Evolutionary conservation across 495 filamentous ascomycete species (phyloP).

Genomic region (Paragyromitra xinjiangensis): DNA sequence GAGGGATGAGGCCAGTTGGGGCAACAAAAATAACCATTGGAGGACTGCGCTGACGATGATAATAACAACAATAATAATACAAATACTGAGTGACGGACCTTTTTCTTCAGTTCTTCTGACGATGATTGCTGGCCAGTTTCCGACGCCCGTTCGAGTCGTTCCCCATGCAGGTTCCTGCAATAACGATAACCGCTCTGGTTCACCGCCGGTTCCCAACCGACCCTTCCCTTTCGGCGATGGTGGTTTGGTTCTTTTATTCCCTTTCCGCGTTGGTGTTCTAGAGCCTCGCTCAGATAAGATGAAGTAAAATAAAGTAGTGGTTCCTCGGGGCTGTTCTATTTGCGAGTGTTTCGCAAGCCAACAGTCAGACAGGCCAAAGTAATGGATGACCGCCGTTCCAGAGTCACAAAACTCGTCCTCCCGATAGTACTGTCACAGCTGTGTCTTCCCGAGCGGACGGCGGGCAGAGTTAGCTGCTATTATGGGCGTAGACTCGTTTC

Average conservation of each 20-base stretch:
- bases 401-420: conserved; percentile 17
- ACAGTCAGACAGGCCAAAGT: conserved; percentile 30
- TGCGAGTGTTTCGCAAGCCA: conserved; percentile 36
- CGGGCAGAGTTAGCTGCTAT: conserved; percentile 11
- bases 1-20: conserved; percentile 24
- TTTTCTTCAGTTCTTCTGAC: conserved; percentile 20
- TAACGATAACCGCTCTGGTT: conserved; percentile 20
- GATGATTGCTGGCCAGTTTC: conserved; percentile 21
- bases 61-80: conserved; percentile 30
- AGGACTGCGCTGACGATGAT: conserved; percentile 6
- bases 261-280: no score
- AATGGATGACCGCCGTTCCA: conserved; percentile 39
- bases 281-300: conserved; percentile 13
- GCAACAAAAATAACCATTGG: neutral
- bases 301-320: conserved; percentile 19
- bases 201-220: neutral
- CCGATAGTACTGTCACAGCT: conserved; percentile 7
- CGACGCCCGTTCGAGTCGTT: conserved; percentile 17
- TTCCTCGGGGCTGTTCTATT: conserved; percentile 32
- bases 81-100: conserved; percentile 40
- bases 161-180: conserved; percentile 13
- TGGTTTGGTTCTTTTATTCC: neutral
- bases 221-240: neutral
- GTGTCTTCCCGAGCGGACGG: conserved; percentile 20
- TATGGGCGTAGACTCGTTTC: conserved; percentile 14